Percentiles rank a stretch among this genome's conserved stretches.
Evolutionary conservation across 768 basidiomycete species (phyloP).

Genomic region (Hygrocybe punicea): DNA sequence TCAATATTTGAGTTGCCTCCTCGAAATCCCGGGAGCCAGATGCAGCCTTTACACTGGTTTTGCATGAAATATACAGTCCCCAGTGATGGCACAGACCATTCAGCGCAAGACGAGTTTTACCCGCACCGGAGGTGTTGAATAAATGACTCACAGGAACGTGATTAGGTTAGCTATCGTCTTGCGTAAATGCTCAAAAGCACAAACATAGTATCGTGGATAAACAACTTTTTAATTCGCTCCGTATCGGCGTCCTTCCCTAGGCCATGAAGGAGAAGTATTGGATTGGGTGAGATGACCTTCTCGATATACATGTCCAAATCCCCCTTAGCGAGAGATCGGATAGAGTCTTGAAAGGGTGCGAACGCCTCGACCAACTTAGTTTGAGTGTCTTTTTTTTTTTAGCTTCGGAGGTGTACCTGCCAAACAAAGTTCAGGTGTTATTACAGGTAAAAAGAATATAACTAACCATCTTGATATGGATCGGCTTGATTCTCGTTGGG

Average conservation of each 20-base stretch:
- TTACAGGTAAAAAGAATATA: neutral
- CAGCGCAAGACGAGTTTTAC: constrained; percentile 10
- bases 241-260: constrained; percentile 5
- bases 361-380: constrained; percentile 5
- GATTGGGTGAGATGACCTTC: constrained; percentile 3
- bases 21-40: constrained; percentile 11
- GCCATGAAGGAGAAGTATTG: constrained; percentile 10
- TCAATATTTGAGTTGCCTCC: constrained; percentile 9
- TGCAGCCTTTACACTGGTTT: neutral
- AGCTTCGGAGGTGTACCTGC: constrained; percentile 7
- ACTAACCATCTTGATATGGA: neutral
- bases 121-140: constrained; percentile 9
- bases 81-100: constrained; percentile 9
- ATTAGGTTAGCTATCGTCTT: constrained; percentile 2
- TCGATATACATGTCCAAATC: constrained; percentile 6
- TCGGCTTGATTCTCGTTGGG: neutral
- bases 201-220: constrained; percentile 7
- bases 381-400: neutral
- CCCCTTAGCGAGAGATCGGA: constrained; percentile 6
- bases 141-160: constrained; percentile 5
- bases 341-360: constrained; percentile 7
- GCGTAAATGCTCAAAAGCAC: constrained; percentile 3
- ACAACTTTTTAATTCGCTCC: constrained; percentile 6
- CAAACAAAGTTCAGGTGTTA: constrained; percentile 2
- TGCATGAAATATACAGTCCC: constrained; percentile 8